Conservation (phyloP, 768 basidiomycete genomes). For the Cubamyces sp. region DNA sequence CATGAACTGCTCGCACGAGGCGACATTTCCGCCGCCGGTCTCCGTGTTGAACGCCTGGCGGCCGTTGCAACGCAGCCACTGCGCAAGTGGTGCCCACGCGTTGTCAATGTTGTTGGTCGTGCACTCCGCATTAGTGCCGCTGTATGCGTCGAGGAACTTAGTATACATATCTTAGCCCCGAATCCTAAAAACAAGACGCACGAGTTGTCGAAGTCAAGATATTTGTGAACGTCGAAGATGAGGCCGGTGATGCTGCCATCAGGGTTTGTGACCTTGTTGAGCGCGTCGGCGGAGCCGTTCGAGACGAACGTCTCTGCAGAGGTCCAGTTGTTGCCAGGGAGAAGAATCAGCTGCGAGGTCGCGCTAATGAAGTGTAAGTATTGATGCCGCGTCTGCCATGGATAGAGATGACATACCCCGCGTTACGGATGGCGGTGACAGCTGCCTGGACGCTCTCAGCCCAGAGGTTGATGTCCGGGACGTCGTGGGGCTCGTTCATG, state of each 20-base stretch:
- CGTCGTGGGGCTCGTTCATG: slow-evolving; percentile 55
- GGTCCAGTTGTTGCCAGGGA: slow-evolving; percentile 48
- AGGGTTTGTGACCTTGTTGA: slow-evolving; percentile 47
- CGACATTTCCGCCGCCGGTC: slow-evolving; percentile 47
- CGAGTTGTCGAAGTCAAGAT: slow-evolving; percentile 50
- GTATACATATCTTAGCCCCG: slow-evolving; percentile 37
- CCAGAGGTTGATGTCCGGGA: slow-evolving; percentile 41
- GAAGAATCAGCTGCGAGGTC: slow-evolving; percentile 45
- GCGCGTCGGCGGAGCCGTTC: slow-evolving; percentile 42
- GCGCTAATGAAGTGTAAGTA: slow-evolving; percentile 4
- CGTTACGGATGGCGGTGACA: slow-evolving; percentile 47
- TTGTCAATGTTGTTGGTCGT: slow-evolving; percentile 49
- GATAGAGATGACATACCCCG: slow-evolving; percentile 31
- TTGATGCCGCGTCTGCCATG: neutral
- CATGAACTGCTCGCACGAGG: slow-evolving; percentile 39
- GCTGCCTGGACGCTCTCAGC: slow-evolving; percentile 42
- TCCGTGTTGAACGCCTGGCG: slow-evolving; percentile 48
- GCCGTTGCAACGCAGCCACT: slow-evolving; percentile 47
- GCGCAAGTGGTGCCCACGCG: slow-evolving; percentile 43
- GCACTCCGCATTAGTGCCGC: slow-evolving; percentile 18
- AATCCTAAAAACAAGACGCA: slow-evolving; percentile 32
- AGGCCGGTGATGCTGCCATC: slow-evolving; percentile 41
- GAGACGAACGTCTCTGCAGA: slow-evolving; percentile 37
- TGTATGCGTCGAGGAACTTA: neutral
- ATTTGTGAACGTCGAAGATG: slow-evolving; percentile 52